A percentile compares a stretch with the other conserved stretches of the same genome.
Evolutionary conservation across 2,329 filamentous ascomycete genomes (phyloP).

Genomic region (Trichoderma sp.): DNA sequence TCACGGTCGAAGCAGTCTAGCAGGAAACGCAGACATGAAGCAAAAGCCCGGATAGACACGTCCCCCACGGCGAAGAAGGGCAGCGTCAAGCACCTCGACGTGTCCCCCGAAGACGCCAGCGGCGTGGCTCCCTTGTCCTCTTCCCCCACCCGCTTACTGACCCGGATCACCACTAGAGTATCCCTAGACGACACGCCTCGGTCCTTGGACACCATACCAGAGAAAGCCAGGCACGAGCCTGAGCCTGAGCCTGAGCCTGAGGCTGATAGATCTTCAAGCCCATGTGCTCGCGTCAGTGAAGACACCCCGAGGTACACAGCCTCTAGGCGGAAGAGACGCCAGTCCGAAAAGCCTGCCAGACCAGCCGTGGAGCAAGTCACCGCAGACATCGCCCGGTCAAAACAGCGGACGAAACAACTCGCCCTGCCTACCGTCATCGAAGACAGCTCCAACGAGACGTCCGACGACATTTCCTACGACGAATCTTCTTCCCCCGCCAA

Average conservation of each 20-base stretch:
- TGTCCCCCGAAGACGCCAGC: neutral
- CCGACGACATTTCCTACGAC: neutral
- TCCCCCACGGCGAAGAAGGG: neutral
- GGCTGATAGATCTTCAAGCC: neutral
- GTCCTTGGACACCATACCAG: slow-evolving; percentile 1
- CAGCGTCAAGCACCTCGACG: neutral
- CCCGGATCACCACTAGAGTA: slow-evolving; percentile 1
- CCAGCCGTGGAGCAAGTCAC: neutral
- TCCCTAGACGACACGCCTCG: slow-evolving; percentile 18
- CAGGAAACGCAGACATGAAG: neutral
- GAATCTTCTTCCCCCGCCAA: neutral
- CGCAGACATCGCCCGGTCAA: neutral
- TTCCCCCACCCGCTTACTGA: slow-evolving; percentile 17
- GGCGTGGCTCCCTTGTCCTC: slow-evolving; percentile 4
- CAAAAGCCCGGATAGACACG: neutral
- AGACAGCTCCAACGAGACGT: slow-evolving; percentile 25
- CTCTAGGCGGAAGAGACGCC: neutral
- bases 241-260: neutral
- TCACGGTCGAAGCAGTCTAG: neutral
- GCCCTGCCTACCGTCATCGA: neutral
- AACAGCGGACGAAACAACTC: neutral
- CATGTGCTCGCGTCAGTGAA: neutral
- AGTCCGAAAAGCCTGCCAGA: slow-evolving; percentile 2
- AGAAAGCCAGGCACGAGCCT: slow-evolving; percentile 11
- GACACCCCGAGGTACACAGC: neutral